These are phyloP conservation scores for Babesia ovis DNA, from an alignment of 169 alveolate genomes.

Conservation along the genomic window DNA sequence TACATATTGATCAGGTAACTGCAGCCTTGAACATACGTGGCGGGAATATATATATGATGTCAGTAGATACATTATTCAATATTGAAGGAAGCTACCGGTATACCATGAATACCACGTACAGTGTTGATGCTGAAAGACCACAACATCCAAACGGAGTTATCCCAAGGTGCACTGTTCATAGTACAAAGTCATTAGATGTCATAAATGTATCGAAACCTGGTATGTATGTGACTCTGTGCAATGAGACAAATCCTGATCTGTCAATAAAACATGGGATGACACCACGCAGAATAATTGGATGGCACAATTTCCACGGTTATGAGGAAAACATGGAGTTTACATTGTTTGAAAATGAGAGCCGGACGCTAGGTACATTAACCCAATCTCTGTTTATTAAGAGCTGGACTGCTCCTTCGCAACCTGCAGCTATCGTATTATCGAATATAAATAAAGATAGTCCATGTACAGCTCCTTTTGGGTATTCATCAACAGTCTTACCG, in stretches of 20 bases:
- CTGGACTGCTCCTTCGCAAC: conserved; percentile 31
- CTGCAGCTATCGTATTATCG: conserved; percentile 36
- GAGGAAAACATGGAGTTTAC: conserved; percentile 14
- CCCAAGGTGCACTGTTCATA: background rate
- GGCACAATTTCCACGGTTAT: conserved; percentile 16
- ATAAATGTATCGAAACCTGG: conserved; percentile 1
- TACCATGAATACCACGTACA: background rate
- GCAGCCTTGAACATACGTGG: background rate
- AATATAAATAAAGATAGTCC: background rate
- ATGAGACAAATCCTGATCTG: background rate
- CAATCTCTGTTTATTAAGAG: conserved; percentile 56
- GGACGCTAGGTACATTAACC: background rate
- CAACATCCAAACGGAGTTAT: background rate
- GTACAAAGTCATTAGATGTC: background rate
- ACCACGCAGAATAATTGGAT: background rate
- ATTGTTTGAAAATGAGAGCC: background rate
- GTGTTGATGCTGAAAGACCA: background rate
- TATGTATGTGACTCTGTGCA: background rate
- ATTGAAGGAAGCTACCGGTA: background rate
- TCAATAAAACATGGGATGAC: background rate
- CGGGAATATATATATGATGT: background rate
- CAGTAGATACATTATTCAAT: background rate
- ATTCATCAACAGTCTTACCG: conserved; percentile 14
- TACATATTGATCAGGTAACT: background rate
- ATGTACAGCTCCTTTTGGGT: conserved; percentile 37